These are phyloP conservation scores for Entomortierella lignicola DNA, from an alignment of 192 early-diverging fungal species.

Conservation along the genomic window DNA sequence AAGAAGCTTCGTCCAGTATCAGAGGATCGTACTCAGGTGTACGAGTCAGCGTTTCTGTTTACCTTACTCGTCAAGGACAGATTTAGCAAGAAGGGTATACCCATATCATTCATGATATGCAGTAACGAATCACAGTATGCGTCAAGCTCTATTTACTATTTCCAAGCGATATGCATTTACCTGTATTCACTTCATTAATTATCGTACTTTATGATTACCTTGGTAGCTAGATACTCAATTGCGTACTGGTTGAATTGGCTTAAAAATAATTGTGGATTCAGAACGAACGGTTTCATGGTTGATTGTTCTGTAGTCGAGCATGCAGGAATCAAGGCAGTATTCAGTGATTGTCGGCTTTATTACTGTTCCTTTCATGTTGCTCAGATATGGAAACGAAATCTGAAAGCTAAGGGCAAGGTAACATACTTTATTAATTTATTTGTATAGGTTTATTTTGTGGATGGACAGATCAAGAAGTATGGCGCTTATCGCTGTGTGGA, in stretches of 20 bases:
- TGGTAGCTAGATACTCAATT: neutral
- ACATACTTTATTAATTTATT: too few species aligned
- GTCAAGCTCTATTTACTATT: too few species aligned
- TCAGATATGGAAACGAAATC: neutral
- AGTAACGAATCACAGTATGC: constrained; percentile 11
- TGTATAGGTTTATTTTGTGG: too few species aligned
- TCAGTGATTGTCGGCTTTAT: neutral
- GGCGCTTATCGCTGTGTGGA: too few species aligned
- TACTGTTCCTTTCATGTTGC: neutral
- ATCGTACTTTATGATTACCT: too few species aligned
- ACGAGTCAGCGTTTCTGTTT: neutral
- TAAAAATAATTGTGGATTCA: neutral
- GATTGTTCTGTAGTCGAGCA: constrained; percentile 5
- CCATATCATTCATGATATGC: constrained; percentile 14
- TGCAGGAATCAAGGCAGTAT: neutral
- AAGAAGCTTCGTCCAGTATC: neutral
- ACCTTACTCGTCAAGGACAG: constrained; percentile 11
- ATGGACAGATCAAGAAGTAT: too few species aligned
- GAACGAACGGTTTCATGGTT: neutral
- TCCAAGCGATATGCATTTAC: too few species aligned
- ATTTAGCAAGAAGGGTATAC: constrained; percentile 7
- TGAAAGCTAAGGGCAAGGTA: too few species aligned
- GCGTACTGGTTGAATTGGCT: neutral
- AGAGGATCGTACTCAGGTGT: neutral
- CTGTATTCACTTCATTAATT: neutral